These are phyloP conservation scores for Yamadazyma sp. DNA, from an alignment of 805 yeast species.

Conservation along the genomic window DNA sequence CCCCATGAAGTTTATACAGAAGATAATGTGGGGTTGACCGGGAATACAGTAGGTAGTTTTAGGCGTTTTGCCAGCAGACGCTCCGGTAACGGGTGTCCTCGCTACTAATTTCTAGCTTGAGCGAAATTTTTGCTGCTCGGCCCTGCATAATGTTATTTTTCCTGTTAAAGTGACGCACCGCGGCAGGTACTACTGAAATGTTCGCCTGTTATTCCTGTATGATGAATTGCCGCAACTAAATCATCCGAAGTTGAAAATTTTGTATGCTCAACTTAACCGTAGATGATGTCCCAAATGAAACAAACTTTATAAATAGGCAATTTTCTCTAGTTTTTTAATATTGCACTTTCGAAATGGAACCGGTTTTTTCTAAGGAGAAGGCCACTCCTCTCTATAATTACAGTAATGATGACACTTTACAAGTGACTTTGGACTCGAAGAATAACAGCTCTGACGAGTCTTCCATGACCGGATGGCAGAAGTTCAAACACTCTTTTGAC, in stretches of 20 bases:
- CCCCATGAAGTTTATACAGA: too few relatives aligned
- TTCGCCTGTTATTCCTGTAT: too few relatives aligned
- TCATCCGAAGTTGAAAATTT: neutral
- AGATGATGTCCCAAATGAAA: neutral
- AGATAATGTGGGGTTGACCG: conserved; percentile 5
- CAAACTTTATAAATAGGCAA: conserved; percentile 1
- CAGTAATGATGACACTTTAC: conserved; percentile 12
- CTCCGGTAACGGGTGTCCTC: conserved; percentile 1
- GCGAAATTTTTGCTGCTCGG: too few relatives aligned
- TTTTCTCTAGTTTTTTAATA: neutral
- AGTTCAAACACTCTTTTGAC: conserved; percentile 30
- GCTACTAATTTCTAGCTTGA: too few relatives aligned
- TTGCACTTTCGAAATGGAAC: too few relatives aligned
- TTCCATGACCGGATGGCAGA: conserved; percentile 19
- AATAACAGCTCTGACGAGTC: neutral
- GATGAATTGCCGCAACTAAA: conserved; percentile 3
- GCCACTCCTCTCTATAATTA: conserved; percentile 7
- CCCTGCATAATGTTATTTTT: too few relatives aligned
- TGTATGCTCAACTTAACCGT: neutral
- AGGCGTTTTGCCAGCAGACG: conserved; percentile 1
- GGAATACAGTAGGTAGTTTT: neutral
- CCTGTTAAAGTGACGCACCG: too few relatives aligned
- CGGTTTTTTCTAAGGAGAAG: conserved; percentile 4
- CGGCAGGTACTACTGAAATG: conserved; percentile 1
- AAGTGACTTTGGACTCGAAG: conserved; percentile 7